Conservation (phyloP, 1,284 basidiomycete genomes). For the Cutaneotrichosporon mucoides region DNA sequence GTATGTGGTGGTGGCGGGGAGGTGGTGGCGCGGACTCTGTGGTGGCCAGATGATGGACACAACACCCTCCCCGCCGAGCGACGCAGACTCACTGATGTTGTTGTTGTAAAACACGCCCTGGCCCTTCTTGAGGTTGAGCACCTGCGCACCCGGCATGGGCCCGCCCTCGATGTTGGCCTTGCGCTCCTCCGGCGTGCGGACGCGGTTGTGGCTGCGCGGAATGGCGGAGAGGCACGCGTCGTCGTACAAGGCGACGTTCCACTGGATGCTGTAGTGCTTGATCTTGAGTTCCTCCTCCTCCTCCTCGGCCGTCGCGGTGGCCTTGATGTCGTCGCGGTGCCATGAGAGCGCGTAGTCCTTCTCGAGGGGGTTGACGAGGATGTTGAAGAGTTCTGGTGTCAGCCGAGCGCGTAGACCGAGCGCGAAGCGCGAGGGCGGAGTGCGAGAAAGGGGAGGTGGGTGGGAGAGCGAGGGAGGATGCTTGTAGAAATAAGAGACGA, state of each 20-base stretch:
- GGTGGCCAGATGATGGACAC: too few species aligned
- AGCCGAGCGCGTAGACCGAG: too few species aligned
- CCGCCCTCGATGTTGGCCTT: conserved; percentile 56
- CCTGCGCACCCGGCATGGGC: conserved; percentile 66
- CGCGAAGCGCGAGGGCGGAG: conserved; percentile 5
- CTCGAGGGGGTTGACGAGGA: conserved; percentile 65
- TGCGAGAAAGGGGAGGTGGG: too few species aligned
- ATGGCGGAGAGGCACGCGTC: conserved; percentile 72
- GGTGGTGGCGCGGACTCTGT: too few species aligned
- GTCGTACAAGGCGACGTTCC: conserved; percentile 74
- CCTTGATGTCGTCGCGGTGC: conserved; percentile 74
- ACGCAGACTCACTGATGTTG: conserved; percentile 62
- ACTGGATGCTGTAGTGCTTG: conserved; percentile 71
- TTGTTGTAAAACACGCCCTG: conserved; percentile 79
- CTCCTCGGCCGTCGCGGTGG: conserved; percentile 61
- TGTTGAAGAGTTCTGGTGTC: conserved; percentile 66
- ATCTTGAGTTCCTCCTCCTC: conserved; percentile 59
- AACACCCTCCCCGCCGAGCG: too few species aligned
- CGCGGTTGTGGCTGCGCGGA: conserved; percentile 61
- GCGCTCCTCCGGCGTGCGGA: conserved; percentile 62
- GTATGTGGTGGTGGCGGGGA: too few species aligned
- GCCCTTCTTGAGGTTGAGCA: conserved; percentile 60
- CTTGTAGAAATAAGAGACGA: too few species aligned
- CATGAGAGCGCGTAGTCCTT: conserved; percentile 72
- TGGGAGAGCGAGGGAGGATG: too few species aligned